phyloP scores from a whole-genome alignment of 1,139 yeast genomes.

The Zhuliangozyma parablackwelliae region DNA sequence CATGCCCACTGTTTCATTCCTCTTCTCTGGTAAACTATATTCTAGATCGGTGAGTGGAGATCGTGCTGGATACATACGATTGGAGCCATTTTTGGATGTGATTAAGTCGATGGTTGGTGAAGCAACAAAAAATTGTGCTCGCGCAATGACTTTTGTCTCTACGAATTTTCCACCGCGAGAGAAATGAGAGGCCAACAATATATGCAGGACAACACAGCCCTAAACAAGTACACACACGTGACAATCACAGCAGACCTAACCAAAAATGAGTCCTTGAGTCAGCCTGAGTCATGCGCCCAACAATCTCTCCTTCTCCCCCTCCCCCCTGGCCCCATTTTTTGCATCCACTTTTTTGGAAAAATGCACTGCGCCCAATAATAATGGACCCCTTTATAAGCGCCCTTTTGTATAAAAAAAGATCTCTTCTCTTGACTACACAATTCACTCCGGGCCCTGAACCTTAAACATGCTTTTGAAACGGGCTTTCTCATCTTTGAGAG shows the following conservation, averaged over 20 bases:
- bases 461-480: too few relatives aligned
- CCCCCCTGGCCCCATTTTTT: not conserved
- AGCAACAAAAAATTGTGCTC: not conserved
- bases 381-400: not conserved
- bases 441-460: too few relatives aligned
- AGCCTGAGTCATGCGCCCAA: conserved; percentile 2
- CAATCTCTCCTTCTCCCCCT: not conserved
- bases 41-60: too few relatives aligned
- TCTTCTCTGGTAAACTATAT: too few relatives aligned
- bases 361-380: not conserved
- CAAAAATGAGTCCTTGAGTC: not conserved
- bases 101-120: not conserved
- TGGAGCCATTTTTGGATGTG: conserved; percentile 69
- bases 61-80: conserved; percentile 56
- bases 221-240: too few relatives aligned
- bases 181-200: not conserved
- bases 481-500: too few relatives aligned
- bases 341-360: not conserved
- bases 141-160: conserved; percentile 1
- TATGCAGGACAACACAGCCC: too few relatives aligned
- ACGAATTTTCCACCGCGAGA: not conserved
- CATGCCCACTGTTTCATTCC: too few relatives aligned
- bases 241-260: too few relatives aligned
- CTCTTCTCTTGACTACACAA: too few relatives aligned
- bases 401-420: too few relatives aligned